A percentile compares a stretch with the other conserved stretches of the same genome.
These are phyloP conservation scores for Ormosia semicastrata DNA, from an alignment of 306 rosid species.

Conservation along the genomic window DNA sequence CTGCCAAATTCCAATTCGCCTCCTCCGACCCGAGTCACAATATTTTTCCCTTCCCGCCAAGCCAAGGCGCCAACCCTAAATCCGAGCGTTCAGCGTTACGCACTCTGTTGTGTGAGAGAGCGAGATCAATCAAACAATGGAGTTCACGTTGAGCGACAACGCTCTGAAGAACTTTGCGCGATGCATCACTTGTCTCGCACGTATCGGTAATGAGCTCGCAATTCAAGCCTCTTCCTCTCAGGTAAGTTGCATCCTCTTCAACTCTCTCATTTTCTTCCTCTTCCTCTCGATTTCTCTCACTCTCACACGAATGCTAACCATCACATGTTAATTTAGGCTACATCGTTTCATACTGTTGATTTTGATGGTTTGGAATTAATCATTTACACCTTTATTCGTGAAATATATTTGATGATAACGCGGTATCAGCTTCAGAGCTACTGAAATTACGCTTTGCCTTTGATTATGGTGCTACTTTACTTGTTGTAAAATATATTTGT, in stretches of 20 bases:
- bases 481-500: too few relatives aligned
- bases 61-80: constrained; percentile 18
- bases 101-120: not conserved
- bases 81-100: not conserved
- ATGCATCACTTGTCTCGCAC: constrained; percentile 86
- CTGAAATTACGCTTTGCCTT: not conserved
- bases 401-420: not conserved
- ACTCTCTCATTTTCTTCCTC: not conserved
- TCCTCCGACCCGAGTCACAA: too few relatives aligned
- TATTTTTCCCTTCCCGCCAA: constrained; percentile 39
- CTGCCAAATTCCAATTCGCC: too few relatives aligned
- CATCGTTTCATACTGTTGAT: not conserved
- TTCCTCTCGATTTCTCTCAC: not conserved
- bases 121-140: constrained; percentile 40
- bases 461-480: not conserved
- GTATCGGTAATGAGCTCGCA: constrained; percentile 83
- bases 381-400: not conserved
- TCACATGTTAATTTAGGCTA: not conserved
- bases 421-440: not conserved
- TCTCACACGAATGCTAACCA: not conserved
- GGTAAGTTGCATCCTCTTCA: constrained; percentile 33
- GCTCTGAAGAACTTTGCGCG: constrained; percentile 83
- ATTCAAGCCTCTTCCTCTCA: constrained; percentile 85
- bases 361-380: not conserved
- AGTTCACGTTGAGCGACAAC: constrained; percentile 66